These are phyloP conservation scores for Penicillium cataractarum DNA, from an alignment of 495 filamentous ascomycete species.

Conservation along the genomic window DNA sequence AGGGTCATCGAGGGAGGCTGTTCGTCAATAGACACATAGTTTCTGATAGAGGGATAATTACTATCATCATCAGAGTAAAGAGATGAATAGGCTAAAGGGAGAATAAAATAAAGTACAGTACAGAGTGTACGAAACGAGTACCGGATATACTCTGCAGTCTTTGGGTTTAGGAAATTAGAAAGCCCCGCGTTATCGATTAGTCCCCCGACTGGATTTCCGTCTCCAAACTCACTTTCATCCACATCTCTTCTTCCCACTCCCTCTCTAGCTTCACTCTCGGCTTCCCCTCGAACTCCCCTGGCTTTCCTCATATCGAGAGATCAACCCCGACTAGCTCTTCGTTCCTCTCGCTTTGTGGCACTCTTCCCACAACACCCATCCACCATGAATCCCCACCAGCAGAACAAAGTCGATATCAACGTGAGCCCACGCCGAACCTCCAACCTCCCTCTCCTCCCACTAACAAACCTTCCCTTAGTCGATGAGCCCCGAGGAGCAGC, in stretches of 20 bases:
- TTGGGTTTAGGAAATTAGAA: too few species aligned
- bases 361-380: constrained; percentile 16
- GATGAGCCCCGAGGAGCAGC: constrained; percentile 89
- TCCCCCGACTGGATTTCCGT: constrained; percentile 7
- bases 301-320: not conserved
- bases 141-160: not conserved
- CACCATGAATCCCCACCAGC: constrained; percentile 91
- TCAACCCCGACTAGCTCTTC: not conserved
- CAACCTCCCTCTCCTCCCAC: constrained; percentile 13
- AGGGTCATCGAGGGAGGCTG: not conserved
- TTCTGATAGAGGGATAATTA: not conserved
- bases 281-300: too few species aligned
- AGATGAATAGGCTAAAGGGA: not conserved
- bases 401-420: constrained; percentile 94
- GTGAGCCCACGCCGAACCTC: constrained; percentile 56
- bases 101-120: not conserved
- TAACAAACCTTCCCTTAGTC: constrained; percentile 57
- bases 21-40: not conserved
- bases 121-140: not conserved
- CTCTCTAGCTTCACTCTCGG: not conserved
- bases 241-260: constrained; percentile 8
- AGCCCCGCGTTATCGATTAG: constrained; percentile 22
- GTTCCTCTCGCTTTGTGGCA: not conserved
- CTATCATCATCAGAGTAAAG: not conserved
- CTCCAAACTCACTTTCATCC: constrained; percentile 2